A percentile compares a stretch with the other conserved stretches of the same genome.
Conservation (phyloP, 495 filamentous ascomycete genomes). For the Aspergillus baeticus region DNA sequence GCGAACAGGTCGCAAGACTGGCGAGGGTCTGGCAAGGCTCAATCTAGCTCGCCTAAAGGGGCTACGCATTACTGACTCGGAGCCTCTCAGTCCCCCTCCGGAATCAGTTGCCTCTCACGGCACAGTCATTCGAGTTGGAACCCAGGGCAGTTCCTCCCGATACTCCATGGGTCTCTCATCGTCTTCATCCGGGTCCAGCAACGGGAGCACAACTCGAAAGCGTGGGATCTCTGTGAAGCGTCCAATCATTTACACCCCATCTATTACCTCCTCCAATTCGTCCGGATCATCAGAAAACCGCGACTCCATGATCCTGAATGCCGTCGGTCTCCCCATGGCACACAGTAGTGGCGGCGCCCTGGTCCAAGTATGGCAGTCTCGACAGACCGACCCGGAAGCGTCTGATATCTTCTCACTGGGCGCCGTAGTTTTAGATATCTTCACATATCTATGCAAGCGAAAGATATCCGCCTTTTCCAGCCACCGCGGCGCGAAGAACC, state of each 20-base stretch:
- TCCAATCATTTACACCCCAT: constrained; percentile 35
- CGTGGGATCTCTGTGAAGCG: constrained; percentile 23
- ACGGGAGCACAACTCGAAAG: constrained; percentile 22
- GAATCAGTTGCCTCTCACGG: constrained; percentile 38
- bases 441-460: constrained; percentile 76
- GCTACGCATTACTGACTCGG: constrained; percentile 18
- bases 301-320: constrained; percentile 13
- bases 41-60: constrained; percentile 25
- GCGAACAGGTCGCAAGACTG: constrained; percentile 38
- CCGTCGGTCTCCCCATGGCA: constrained; percentile 16
- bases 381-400: constrained; percentile 30
- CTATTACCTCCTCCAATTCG: constrained; percentile 35
- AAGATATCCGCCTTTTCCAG: constrained; percentile 67
- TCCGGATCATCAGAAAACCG: constrained; percentile 25
- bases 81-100: constrained; percentile 26
- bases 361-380: constrained; percentile 46
- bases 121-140: constrained; percentile 40
- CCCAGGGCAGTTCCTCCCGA: constrained; percentile 31
- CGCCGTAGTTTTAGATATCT: constrained; percentile 63
- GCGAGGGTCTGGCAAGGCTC: constrained; percentile 20
- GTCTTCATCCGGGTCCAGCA: constrained; percentile 36
- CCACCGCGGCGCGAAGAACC: constrained; percentile 71
- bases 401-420: constrained; percentile 46
- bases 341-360: constrained; percentile 21
- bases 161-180: constrained; percentile 37